Conservation (phyloP, 2,329 filamentous ascomycete species). For the Hyphodiscus sp. region DNA sequence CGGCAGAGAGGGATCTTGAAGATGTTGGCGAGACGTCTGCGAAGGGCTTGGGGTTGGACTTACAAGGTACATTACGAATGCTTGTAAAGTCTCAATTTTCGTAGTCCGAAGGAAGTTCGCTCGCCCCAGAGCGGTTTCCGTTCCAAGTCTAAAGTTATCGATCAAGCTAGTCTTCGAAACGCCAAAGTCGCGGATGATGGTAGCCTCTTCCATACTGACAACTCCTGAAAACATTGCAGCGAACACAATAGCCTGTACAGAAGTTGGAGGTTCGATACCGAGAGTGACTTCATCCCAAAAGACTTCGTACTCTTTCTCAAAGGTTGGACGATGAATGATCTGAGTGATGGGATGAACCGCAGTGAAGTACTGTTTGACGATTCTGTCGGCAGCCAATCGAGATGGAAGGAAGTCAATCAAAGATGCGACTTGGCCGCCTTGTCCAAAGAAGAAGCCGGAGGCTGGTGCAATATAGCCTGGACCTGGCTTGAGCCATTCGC, state of each 20-base stretch:
- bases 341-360: constrained; percentile 63
- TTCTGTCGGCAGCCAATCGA: constrained; percentile 48
- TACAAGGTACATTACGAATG: constrained; percentile 70
- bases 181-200: constrained; percentile 46
- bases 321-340: constrained; percentile 60
- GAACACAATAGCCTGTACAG: constrained; percentile 63
- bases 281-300: constrained; percentile 59
- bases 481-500: constrained; percentile 56
- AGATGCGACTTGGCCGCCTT: constrained; percentile 40
- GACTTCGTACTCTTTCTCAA: constrained; percentile 55
- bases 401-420: constrained; percentile 57
- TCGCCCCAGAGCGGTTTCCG: constrained; percentile 60
- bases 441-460: constrained; percentile 55
- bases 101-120: constrained; percentile 67
- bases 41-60: constrained; percentile 24
- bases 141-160: constrained; percentile 56
- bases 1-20: constrained; percentile 62
- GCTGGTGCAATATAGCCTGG: constrained; percentile 61
- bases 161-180: constrained; percentile 51
- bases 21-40: constrained; percentile 16
- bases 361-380: constrained; percentile 61
- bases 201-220: constrained; percentile 55
- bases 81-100: constrained; percentile 68
- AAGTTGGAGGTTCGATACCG: constrained; percentile 55
- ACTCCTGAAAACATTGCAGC: constrained; percentile 63